These are phyloP conservation scores for Leptographium radiaticola DNA, from an alignment of 2,329 filamentous ascomycete genomes.

Conservation along the genomic window DNA sequence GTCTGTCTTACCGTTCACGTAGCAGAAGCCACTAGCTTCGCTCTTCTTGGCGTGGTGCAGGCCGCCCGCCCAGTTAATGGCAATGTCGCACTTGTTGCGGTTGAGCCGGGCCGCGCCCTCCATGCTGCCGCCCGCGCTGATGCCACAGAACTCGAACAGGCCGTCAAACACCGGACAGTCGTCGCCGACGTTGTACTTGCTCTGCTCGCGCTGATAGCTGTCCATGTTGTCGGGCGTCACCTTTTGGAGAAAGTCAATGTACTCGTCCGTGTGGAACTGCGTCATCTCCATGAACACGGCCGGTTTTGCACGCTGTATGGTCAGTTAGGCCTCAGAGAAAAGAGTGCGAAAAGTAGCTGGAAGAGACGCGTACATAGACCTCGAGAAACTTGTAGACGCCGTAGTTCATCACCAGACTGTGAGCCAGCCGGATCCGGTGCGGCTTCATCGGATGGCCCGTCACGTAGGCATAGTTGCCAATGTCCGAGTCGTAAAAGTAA, in stretches of 20 bases:
- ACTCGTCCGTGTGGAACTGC: slow-evolving; percentile 89
- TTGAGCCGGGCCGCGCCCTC: slow-evolving; percentile 85
- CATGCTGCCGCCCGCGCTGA: slow-evolving; percentile 88
- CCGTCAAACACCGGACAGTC: slow-evolving; percentile 97
- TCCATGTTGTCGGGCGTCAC: slow-evolving; percentile 99
- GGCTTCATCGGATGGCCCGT: slow-evolving; percentile 98
- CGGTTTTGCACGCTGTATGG: slow-evolving; percentile 59
- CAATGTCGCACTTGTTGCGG: slow-evolving; percentile 86
- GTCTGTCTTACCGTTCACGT: slow-evolving; percentile 63
- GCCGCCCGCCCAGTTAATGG: slow-evolving; percentile 95
- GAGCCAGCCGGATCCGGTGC: slow-evolving; percentile 86
- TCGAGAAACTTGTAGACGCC: slow-evolving; percentile 95
- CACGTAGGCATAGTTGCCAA: slow-evolving; percentile 96
- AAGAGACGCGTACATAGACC: slow-evolving; percentile 59
- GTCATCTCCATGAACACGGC: slow-evolving; percentile 83
- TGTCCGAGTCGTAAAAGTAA: slow-evolving; percentile 97
- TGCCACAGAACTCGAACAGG: slow-evolving; percentile 90
- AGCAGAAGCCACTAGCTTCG: slow-evolving; percentile 94
- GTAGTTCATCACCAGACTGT: slow-evolving; percentile 93
- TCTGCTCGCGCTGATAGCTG: slow-evolving; percentile 77
- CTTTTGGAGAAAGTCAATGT: slow-evolving; percentile 87
- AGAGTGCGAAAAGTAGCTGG: slow-evolving; percentile 23
- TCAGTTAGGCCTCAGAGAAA: slow-evolving; percentile 2
- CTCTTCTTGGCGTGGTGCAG: slow-evolving; percentile 96
- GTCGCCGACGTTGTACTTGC: slow-evolving; percentile 87